phyloP scores from a whole-genome alignment of 768 basidiomycete genomes.

The Hydnum rufescens region DNA sequence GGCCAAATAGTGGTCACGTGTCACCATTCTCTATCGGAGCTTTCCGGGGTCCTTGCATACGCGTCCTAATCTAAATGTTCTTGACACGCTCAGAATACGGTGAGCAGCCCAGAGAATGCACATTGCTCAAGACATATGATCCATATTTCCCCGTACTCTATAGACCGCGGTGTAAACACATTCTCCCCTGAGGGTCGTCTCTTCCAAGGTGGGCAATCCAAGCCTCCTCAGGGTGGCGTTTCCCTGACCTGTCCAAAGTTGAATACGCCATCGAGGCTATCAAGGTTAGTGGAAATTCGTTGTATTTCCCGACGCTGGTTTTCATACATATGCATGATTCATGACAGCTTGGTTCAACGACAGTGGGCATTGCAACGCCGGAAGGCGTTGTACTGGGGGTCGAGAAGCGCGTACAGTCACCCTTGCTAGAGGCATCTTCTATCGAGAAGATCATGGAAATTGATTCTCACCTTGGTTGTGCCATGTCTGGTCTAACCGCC shows the following conservation, averaged over 20 bases:
- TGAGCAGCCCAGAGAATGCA: slow-evolving; percentile 15
- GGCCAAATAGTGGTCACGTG: too few relatives aligned
- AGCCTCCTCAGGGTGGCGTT: background rate
- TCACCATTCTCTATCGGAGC: too few relatives aligned
- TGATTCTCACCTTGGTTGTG: slow-evolving; percentile 86
- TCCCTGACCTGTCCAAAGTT: slow-evolving; percentile 29
- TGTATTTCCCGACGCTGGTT: background rate
- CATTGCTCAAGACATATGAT: background rate
- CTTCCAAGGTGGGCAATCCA: slow-evolving; percentile 61
- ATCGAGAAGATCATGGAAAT: slow-evolving; percentile 99
- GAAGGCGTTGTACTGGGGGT: slow-evolving; percentile 86
- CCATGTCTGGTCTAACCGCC: slow-evolving; percentile 88
- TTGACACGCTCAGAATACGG: slow-evolving; percentile 93
- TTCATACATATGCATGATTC: background rate
- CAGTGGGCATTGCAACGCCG: slow-evolving; percentile 82
- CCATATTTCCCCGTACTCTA: background rate
- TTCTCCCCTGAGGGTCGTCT: slow-evolving; percentile 97
- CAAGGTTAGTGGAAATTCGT: slow-evolving; percentile 66
- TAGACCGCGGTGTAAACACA: slow-evolving; percentile 95
- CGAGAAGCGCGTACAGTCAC: slow-evolving; percentile 96
- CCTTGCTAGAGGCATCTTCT: slow-evolving; percentile 81
- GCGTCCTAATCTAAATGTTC: slow-evolving; percentile 36
- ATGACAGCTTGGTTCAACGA: slow-evolving; percentile 82
- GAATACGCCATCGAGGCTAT: slow-evolving; percentile 99
- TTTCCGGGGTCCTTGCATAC: background rate